Base-by-base conservation (phyloP, 176 grass and related monocot genomes). In the Secale cereale region DNA sequence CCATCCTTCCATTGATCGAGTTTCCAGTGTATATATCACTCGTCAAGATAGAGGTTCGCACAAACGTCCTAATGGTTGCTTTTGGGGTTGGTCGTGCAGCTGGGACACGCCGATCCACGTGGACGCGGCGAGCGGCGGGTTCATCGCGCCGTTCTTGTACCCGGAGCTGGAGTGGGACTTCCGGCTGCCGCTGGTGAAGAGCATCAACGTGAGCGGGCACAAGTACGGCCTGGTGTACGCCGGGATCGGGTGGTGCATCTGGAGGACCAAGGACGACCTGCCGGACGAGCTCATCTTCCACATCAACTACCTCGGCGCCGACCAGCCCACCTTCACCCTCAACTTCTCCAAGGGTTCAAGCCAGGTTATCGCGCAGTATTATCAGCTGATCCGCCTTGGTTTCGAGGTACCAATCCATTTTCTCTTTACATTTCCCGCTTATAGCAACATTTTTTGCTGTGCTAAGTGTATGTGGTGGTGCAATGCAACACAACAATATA, bases 271-370 rank as follows among this genome's bases (percentile, higher is more conserved):
- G 90, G 90, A 85, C 43, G 94, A 94, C 73, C 86, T 97, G 45
- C 94, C 94, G 1, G 94, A 94, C n/a, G 94, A 97, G 63, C 94
- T 94, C 83, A 94, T 97, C 90, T 97, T 97, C 86, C 94, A 97
- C 86, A 97, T 94, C 88, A 97, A 97, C 75, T 97, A 97, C 83
- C 94, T 97, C 5, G 94, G 94, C 74, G 77, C 94, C n/a, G 94
- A 97, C 77, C 94, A 97, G 82, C 94, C 94, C 56, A 97, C 94
- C 27, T 97, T 97, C 88, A 97, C 94, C 48, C 88, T 97, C 70
- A 97, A 97, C 86, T 97, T 97, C 92, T 97, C 94, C 81, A 97
- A 97, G 81, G 94, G 94, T 74, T 97, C 94, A 6, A 97, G 94
- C 88, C 94, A 97, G 79, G 82, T 97, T 15, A 97, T 97, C 52